Conservation (phyloP, 2,329 filamentous ascomycete genomes). For the Dryadomyces sulphureus region DNA sequence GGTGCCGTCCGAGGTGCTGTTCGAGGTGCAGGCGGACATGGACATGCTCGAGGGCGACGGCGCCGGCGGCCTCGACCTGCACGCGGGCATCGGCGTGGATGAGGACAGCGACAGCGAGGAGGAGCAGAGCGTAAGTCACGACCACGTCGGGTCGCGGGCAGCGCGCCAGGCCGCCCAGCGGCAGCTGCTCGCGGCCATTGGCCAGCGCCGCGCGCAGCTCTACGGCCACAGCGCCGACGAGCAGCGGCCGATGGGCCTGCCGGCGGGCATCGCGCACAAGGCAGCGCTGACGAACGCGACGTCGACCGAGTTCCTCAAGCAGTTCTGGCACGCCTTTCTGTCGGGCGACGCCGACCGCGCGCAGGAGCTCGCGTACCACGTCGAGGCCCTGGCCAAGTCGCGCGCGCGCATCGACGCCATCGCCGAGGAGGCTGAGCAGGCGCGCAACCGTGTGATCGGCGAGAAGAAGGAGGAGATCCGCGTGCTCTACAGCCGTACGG, state of each 20-base stretch:
- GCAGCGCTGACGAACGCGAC: slow-evolving; percentile 70
- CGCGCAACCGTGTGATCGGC: slow-evolving; percentile 52
- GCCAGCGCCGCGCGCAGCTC: slow-evolving; percentile 44
- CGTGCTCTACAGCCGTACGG: slow-evolving; percentile 55
- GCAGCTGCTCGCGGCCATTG: slow-evolving; percentile 51
- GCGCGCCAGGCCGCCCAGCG: slow-evolving; percentile 49
- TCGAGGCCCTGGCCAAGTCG: slow-evolving; percentile 67
- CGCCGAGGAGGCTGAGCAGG: slow-evolving; percentile 62
- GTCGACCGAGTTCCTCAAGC: slow-evolving; percentile 87
- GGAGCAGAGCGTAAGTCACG: slow-evolving; percentile 19
- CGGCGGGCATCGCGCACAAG: slow-evolving; percentile 41
- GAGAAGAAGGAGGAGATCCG: slow-evolving; percentile 55
- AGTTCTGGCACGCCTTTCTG: slow-evolving; percentile 88
- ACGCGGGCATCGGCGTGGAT: slow-evolving; percentile 49
- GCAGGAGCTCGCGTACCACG: slow-evolving; percentile 64
- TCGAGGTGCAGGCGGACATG: slow-evolving; percentile 48
- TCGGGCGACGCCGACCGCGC: slow-evolving; percentile 75
- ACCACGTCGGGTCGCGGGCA: slow-evolving; percentile 53
- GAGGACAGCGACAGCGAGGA: slow-evolving; percentile 57
- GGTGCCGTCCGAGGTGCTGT: slow-evolving; percentile 52
- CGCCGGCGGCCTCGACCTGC: slow-evolving; percentile 42
- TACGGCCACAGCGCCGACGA: slow-evolving; percentile 33
- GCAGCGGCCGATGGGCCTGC: slow-evolving; percentile 38
- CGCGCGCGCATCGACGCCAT: slow-evolving; percentile 68
- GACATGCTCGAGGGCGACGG: slow-evolving; percentile 31